phyloP scores from a whole-genome alignment of 257 asterid genomes.

The Thymus mandschuricus region DNA sequence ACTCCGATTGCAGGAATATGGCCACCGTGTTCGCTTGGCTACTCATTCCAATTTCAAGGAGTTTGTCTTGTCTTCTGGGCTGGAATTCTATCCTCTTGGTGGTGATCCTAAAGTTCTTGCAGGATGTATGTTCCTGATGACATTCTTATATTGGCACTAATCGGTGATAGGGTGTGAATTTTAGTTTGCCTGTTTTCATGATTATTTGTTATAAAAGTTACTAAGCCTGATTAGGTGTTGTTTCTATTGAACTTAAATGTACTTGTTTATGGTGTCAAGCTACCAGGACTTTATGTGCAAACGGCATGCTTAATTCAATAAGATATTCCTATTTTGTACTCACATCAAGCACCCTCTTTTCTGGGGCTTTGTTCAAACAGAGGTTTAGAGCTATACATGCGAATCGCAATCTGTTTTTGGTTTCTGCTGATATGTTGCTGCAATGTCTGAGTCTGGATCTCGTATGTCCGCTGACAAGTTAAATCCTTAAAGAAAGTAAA shows the following conservation, averaged over 20 bases:
- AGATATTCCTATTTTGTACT: background rate
- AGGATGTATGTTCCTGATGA: constrained; percentile 65
- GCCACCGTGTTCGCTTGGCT: constrained; percentile 97
- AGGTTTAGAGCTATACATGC: constrained; percentile 9
- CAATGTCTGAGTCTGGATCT: constrained; percentile 6
- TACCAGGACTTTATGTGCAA: background rate
- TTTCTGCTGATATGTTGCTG: constrained; percentile 5
- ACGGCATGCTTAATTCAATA: background rate
- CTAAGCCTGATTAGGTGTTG: constrained; percentile 1
- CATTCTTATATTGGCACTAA: constrained; percentile 10
- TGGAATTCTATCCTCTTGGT: constrained; percentile 98
- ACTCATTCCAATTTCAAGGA: constrained; percentile 95
- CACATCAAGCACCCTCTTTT: constrained; percentile 4
- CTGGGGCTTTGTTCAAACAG: background rate
- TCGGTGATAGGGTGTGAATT: constrained; percentile 18
- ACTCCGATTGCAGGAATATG: constrained; percentile 80
- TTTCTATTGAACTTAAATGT: background rate
- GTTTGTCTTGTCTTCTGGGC: constrained; percentile 90
- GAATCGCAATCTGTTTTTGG: background rate
- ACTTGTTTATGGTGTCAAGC: constrained; percentile 18
- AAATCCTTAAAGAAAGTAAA: background rate
- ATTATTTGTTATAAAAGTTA: background rate
- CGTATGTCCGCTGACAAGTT: background rate
- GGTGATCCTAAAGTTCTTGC: constrained; percentile 99
- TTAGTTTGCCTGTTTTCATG: constrained; percentile 23